Conservation (phyloP, 2,329 filamentous ascomycete species). For the Plenodomus biglobosus region DNA sequence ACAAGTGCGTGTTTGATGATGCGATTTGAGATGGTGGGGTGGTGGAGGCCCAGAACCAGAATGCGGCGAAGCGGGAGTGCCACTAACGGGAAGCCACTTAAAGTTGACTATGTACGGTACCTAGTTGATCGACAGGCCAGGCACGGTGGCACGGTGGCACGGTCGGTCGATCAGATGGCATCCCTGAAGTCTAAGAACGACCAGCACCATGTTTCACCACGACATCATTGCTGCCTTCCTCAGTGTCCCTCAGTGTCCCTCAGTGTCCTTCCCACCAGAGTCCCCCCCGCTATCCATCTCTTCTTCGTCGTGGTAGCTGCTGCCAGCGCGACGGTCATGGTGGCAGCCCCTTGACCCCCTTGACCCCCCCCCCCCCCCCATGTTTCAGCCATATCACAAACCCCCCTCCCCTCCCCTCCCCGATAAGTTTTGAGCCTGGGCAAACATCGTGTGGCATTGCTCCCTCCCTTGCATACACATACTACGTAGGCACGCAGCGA, state of each 20-base stretch:
- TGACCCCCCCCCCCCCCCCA: conserved; percentile 9
- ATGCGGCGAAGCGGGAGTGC: not conserved
- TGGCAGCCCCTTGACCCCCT: too few relatives aligned
- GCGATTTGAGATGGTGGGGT: too few relatives aligned
- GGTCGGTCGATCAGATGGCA: not conserved
- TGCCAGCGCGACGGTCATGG: not conserved
- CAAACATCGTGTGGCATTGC: not conserved
- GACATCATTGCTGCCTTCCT: not conserved
- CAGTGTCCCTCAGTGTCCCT: too few relatives aligned
- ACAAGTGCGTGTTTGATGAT: too few relatives aligned
- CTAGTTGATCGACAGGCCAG: not conserved
- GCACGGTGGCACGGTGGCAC: not conserved
- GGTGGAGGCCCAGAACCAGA: too few relatives aligned
- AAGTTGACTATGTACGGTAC: too few relatives aligned
- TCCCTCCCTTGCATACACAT: not conserved
- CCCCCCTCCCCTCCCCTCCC: conserved; percentile 7
- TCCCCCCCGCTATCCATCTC: not conserved
- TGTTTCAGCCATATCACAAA: conserved; percentile 1
- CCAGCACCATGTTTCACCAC: not conserved
- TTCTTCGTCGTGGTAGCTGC: not conserved
- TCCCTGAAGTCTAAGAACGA: not conserved
- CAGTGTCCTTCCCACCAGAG: not conserved
- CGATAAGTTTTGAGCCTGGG: not conserved
- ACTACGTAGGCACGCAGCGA: too few relatives aligned
- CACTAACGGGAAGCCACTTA: too few relatives aligned